Conservation (phyloP, 129 eudicot genomes). For the Artemisia annua region DNA sequence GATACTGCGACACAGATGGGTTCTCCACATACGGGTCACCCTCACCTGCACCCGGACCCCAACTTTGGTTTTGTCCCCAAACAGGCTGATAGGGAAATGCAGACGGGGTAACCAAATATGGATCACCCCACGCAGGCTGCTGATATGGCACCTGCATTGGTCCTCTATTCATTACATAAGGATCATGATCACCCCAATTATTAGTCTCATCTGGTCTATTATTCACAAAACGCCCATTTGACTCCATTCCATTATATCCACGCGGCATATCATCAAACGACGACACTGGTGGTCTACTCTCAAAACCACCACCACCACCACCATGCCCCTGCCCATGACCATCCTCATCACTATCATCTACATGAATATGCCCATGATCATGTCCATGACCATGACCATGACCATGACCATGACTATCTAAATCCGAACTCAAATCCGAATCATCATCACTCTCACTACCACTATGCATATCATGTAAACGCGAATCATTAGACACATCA, state of each 20-base stretch:
- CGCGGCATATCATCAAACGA: conserved; percentile 5
- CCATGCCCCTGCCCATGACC: conserved; percentile 10
- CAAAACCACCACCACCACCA: conserved; percentile 26
- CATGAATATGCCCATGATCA: conserved; percentile 4
- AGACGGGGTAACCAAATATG: conserved; percentile 31
- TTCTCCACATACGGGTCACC: conserved; percentile 30
- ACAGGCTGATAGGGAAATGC: conserved; percentile 36
- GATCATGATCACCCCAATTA: conserved; percentile 11
- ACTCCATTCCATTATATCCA: conserved; percentile 15
- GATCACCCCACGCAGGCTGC: conserved; percentile 28
- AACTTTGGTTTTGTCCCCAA: conserved; percentile 34
- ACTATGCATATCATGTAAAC: conserved; percentile 28
- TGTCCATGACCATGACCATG: conserved; percentile 23
- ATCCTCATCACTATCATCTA: conserved; percentile 4
- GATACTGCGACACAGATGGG: conserved; percentile 35
- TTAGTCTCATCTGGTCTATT: not conserved
- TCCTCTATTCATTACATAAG: conserved; percentile 2
- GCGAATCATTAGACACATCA: conserved; percentile 33
- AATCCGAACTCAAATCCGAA: conserved; percentile 23
- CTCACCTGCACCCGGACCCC: conserved; percentile 2
- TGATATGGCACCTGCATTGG: conserved; percentile 8
- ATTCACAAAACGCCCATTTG: conserved; percentile 25
- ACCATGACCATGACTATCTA: conserved; percentile 10
- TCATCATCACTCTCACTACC: conserved; percentile 39
- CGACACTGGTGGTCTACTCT: not conserved